These are phyloP conservation scores for Ogataea methanolica DNA, from an alignment of 805 yeast species.

Conservation along the genomic window DNA sequence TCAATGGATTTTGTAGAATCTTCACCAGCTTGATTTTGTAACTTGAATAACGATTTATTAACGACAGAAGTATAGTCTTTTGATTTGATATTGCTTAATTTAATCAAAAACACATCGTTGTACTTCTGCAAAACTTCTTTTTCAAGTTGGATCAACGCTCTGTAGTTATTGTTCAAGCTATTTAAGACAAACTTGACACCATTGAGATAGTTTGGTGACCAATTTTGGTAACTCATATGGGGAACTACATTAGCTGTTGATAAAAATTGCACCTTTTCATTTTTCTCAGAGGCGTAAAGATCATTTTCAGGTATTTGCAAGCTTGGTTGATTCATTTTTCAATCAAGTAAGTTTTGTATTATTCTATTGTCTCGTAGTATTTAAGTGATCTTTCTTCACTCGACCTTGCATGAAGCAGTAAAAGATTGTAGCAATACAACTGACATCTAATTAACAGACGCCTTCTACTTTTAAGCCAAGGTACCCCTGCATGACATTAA, in stretches of 20 bases:
- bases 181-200: slow-evolving; percentile 8
- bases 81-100: neutral
- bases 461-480: too few species aligned
- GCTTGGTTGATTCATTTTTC: too few species aligned
- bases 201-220: slow-evolving; percentile 13
- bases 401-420: too few species aligned
- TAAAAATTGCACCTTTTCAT: neutral
- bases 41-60: slow-evolving; percentile 1
- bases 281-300: too few species aligned
- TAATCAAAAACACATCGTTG: slow-evolving; percentile 1
- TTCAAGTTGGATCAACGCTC: slow-evolving; percentile 4
- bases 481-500: too few species aligned
- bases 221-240: slow-evolving; percentile 10
- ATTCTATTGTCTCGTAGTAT: too few species aligned
- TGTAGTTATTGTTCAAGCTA: slow-evolving; percentile 3
- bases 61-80: slow-evolving; percentile 1
- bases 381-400: too few species aligned
- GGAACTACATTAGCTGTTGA: neutral
- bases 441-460: too few species aligned
- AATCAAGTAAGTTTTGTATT: too few species aligned
- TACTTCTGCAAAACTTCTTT: slow-evolving; percentile 2
- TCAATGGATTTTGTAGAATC: neutral
- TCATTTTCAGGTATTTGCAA: too few species aligned
- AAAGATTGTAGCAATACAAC: too few species aligned
- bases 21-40: neutral